Evolutionary conservation across 2,329 filamentous ascomycete species (phyloP).

Genomic region (Helotiales sp.): DNA sequence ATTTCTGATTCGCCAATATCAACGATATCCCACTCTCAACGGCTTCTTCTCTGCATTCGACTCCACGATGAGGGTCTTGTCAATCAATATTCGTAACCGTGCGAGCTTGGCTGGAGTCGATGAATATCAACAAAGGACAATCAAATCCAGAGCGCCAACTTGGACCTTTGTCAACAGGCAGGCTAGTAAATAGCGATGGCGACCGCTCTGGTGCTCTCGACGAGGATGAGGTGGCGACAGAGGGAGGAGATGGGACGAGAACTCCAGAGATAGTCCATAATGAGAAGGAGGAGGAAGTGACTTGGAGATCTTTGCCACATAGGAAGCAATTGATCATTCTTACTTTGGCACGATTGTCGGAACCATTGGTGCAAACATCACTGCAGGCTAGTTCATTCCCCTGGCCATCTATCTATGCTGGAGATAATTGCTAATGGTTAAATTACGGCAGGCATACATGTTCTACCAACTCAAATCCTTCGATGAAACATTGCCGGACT

Average conservation of each 20-base stretch:
- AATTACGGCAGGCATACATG: constrained; percentile 61
- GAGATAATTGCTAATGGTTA: not conserved
- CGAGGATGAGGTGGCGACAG: constrained; percentile 22
- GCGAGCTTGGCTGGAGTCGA: constrained; percentile 20
- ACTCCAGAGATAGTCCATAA: not conserved
- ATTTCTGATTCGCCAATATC: constrained; percentile 17
- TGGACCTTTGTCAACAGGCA: constrained; percentile 5
- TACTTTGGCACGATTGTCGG: constrained; percentile 77
- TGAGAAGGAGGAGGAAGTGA: constrained; percentile 24
- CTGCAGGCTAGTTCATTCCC: constrained; percentile 44
- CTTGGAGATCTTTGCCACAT: constrained; percentile 23
- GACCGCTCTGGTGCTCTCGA: constrained; percentile 21
- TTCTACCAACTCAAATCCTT: constrained; percentile 90
- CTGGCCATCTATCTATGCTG: not conserved
- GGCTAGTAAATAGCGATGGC: constrained; percentile 10
- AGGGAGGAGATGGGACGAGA: constrained; percentile 15
- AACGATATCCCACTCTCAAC: constrained; percentile 24
- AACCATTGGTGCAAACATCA: constrained; percentile 81
- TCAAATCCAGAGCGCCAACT: constrained; percentile 5
- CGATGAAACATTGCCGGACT: constrained; percentile 55
- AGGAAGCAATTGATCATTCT: constrained; percentile 80
- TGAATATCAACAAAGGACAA: constrained; percentile 19
- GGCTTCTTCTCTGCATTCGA: constrained; percentile 2
- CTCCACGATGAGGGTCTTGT: constrained; percentile 10
- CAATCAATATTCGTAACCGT: constrained; percentile 1